Evolutionary conservation across 1,284 basidiomycete species (phyloP), one percentile per base, ranked within the genome.

Genomic region (Marasmius oreades): DNA sequence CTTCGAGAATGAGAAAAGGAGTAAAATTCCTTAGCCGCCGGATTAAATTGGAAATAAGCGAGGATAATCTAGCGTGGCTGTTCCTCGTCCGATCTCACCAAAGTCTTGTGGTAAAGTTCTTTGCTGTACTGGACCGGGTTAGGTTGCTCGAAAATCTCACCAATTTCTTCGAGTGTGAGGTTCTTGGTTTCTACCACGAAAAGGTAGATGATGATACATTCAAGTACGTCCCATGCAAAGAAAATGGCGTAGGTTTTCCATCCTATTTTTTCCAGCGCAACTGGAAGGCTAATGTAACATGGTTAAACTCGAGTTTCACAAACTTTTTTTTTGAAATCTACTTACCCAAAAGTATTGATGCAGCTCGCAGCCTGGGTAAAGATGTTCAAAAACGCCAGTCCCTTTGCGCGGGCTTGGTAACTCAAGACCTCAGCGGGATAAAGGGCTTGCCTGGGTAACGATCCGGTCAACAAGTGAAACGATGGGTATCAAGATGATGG

Each of bases 231-330:
- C 75, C 77, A 82, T n/a, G 70, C 64, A 50, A 77, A 65, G 65
- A 81, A 82, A 45, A 82, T 77, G 55, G 79, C 63, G 62, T 81
- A 82, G 5, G 78, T 77, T 80, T 79, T 78, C 77, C 77, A 79
- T 4, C 62, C 66, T 44, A 79, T 66, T 54, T 66, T 73, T 55
- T 76, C 66, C 5, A 78, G 70, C 1, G 76, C 77, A 18, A 77
- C 70, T n/a, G 77, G 77, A 31, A 78, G 67, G 20, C 75, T 77
- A 50, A 52, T 53, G 16, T 26, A 5, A 52, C 3, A 42, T 57
- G n/a, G n/a, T n/a, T n/a, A n/a, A n/a, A n/a, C n/a, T 47, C 34
- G 62, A 39, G 53, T n/a, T 24, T 39, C n/a, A n/a, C n/a, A n/a
- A n/a, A n/a, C n/a, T n/a, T n/a, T n/a, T n/a, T n/a, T n/a, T n/a